These are phyloP conservation scores for Trichoderma virens DNA, from an alignment of 495 filamentous ascomycete genomes.

Conservation along the genomic window DNA sequence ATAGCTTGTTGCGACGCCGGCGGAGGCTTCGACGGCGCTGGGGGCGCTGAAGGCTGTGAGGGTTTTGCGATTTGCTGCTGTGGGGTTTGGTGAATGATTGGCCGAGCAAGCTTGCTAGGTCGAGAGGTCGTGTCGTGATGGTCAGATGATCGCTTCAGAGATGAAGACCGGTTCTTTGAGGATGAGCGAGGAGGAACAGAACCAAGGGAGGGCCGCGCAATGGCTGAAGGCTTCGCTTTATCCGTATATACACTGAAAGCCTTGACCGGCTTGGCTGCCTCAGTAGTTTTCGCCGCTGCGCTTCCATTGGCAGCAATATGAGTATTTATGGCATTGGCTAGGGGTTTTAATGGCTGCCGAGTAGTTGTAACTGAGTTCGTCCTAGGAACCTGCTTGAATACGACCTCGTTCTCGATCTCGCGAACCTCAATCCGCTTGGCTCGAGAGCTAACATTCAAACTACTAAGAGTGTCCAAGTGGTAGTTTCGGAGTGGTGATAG, in stretches of 20 bases:
- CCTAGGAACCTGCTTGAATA: conserved; percentile 65
- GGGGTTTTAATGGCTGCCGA: conserved; percentile 69
- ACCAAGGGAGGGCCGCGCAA: conserved; percentile 19
- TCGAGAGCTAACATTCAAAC: conserved; percentile 88
- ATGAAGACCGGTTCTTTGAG: conserved; percentile 9
- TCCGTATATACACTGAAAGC: conserved; percentile 80
- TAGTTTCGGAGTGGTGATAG: conserved; percentile 79
- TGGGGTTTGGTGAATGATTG: conserved; percentile 19
- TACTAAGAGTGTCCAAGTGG: conserved; percentile 88
- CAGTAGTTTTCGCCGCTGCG: conserved; percentile 41
- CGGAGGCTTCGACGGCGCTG: background rate
- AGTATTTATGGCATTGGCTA: conserved; percentile 59
- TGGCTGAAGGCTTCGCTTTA: conserved; percentile 40
- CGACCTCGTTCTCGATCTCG: conserved; percentile 87
- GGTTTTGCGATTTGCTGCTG: conserved; percentile 19
- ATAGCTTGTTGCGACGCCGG: conserved; percentile 18
- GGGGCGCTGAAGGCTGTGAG: background rate
- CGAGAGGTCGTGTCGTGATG: conserved; percentile 23
- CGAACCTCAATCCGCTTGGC: conserved; percentile 95
- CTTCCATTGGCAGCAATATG: conserved; percentile 34
- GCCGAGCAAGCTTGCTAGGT: conserved; percentile 36
- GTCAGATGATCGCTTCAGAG: conserved; percentile 36
- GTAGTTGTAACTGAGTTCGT: conserved; percentile 40
- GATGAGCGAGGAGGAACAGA: conserved; percentile 18
- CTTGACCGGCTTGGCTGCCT: conserved; percentile 66